Percentiles rank a stretch among this genome's conserved stretches.
These are phyloP conservation scores for Corynascus novoguineensis DNA, from an alignment of 495 filamentous ascomycete species.

Conservation along the genomic window DNA sequence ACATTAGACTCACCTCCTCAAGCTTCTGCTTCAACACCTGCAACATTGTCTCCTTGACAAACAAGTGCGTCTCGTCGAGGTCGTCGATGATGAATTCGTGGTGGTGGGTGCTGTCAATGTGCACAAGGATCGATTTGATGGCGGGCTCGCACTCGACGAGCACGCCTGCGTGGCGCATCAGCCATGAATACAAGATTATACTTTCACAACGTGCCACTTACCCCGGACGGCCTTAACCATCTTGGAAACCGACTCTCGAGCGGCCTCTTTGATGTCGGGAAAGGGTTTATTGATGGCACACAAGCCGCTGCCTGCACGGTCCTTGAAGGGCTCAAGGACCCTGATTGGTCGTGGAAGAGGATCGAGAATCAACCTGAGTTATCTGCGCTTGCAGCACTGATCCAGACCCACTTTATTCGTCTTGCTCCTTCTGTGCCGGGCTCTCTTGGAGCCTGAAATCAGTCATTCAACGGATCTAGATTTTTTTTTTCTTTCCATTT, in stretches of 20 bases:
- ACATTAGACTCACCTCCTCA: slow-evolving; percentile 44
- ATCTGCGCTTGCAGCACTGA: too few species aligned
- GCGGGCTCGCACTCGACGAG: slow-evolving; percentile 67
- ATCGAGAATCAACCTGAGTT: too few species aligned
- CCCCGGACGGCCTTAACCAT: slow-evolving; percentile 20
- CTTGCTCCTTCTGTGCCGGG: too few species aligned
- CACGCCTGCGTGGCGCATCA: slow-evolving; percentile 45
- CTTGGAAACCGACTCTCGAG: too few species aligned
- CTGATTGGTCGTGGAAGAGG: not conserved
- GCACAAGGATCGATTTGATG: slow-evolving; percentile 56
- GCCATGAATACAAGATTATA: not conserved
- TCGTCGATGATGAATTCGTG: slow-evolving; percentile 60
- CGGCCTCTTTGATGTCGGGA: not conserved
- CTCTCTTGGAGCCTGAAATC: too few species aligned
- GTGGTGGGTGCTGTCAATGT: slow-evolving; percentile 50
- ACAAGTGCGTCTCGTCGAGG: slow-evolving; percentile 64
- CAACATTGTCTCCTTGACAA: slow-evolving; percentile 67
- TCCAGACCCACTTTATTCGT: too few species aligned
- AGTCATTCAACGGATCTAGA: too few species aligned
- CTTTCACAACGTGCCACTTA: not conserved
- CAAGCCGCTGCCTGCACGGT: too few species aligned
- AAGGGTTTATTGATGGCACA: not conserved
- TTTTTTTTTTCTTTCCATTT: too few species aligned
- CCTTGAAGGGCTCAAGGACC: too few species aligned
- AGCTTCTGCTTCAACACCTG: slow-evolving; percentile 55